Evolutionary conservation across 2,329 filamentous ascomycete genomes (phyloP), one percentile per base, ranked within the genome.

Genomic region (Beauveria scarabaeidicola): DNA sequence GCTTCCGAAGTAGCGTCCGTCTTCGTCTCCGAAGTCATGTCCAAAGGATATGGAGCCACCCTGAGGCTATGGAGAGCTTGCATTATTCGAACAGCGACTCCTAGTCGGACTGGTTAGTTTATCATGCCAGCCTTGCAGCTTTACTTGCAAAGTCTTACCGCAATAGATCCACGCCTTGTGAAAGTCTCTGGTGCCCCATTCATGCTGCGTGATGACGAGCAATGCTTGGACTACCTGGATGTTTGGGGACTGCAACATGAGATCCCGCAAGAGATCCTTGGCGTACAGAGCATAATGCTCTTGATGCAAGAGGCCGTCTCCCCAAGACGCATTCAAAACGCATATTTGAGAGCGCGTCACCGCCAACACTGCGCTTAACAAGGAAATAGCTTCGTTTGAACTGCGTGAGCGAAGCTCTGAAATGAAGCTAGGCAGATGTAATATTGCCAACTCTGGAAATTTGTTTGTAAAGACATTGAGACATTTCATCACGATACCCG

Each of bases 141-240:
- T 36, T 36, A 5, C 32, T 6, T 15, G 32, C 11, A 6, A n/a
- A n/a, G 5, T 13, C 29, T 63, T 59, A 69, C 69, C 73, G 40
- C 69, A 74, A 41, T 75, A 72, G 61, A 77, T 73, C 75, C 75
- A 78, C 0, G 75, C 75, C 43, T 72, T 74, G 53, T 77, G 74
- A 15, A 74, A 74, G 27, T 75, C 69, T 8, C 75, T 67, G 0
- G 69, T 68, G 0, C 75, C 75, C 74, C 75, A 78, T 66, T 77
- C 75, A 21, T 75, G 71, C 0, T 76, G 63, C 0, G 73, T 70
- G 21, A 77, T 63, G 2, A 75, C 69, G 0, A 77, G 67, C n/a
- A 77, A 63, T 0, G 73, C 66, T 61, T 77, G 75, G 0, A 75
- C 72, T 0, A 72, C 65, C 29, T 71, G 68, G 3, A 74, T 63